Evolutionary conservation across 805 yeast genomes (phyloP).

Genomic region (Candida koratica): DNA sequence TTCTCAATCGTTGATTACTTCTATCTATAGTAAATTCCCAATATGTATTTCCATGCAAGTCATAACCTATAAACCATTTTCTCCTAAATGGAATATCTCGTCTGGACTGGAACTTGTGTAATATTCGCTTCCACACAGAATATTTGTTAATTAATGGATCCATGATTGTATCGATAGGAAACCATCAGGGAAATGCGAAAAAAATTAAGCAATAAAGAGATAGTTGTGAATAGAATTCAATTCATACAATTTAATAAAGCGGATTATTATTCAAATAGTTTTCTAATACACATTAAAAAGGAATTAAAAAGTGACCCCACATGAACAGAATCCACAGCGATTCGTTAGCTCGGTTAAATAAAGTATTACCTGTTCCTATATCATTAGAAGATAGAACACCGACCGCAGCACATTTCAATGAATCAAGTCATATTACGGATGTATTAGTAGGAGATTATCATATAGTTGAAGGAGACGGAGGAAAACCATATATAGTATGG

Average conservation of each 20-base stretch:
- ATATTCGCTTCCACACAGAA: conserved; percentile 46
- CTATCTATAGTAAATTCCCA: conserved; percentile 72
- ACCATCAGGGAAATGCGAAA: conserved; percentile 6
- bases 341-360: conserved; percentile 24
- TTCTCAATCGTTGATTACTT: conserved; percentile 49
- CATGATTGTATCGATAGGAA: conserved; percentile 24
- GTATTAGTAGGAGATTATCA: conserved; percentile 42
- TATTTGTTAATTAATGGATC: conserved; percentile 48
- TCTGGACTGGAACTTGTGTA: conserved; percentile 57
- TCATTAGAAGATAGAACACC: conserved; percentile 23
- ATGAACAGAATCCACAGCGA: conserved; percentile 15
- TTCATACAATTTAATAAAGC: too few species aligned
- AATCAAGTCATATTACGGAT: conserved; percentile 34
- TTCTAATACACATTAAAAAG: too few species aligned
- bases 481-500: conserved; percentile 39
- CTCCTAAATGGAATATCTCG: conserved; percentile 65
- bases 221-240: too few species aligned
- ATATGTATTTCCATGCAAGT: conserved; percentile 77
- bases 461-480: conserved; percentile 34
- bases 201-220: conserved; percentile 3
- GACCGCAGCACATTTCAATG: conserved; percentile 15
- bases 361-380: conserved; percentile 37
- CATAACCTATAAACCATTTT: conserved; percentile 70
- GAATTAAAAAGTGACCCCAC: too few species aligned
- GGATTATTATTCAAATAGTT: too few species aligned